phyloP scores from a whole-genome alignment of 768 basidiomycete species.

The Russula sp. region DNA sequence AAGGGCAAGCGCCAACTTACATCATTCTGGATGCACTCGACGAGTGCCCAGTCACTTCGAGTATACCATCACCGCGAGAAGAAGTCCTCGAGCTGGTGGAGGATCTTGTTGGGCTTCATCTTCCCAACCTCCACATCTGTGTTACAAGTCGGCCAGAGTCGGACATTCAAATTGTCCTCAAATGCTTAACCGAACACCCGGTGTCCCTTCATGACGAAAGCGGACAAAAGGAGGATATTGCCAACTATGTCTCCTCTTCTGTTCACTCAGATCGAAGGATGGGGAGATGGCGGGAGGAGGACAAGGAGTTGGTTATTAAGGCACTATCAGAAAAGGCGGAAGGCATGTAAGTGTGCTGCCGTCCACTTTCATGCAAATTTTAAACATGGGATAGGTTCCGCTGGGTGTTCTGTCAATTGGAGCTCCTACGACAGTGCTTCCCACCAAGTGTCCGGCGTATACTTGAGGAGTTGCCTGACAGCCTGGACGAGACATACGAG shows the following conservation, averaged over 20 bases:
- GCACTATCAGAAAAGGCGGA: background rate
- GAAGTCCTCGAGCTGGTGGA: background rate
- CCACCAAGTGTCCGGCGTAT: background rate
- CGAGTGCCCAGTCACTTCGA: slow-evolving; percentile 2
- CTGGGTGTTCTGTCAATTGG: slow-evolving; percentile 4
- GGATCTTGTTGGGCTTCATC: background rate
- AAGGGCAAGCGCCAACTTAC: background rate
- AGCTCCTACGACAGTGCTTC: background rate
- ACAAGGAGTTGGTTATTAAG: background rate
- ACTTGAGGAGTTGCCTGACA: slow-evolving; percentile 1
- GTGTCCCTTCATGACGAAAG: background rate
- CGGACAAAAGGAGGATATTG: background rate
- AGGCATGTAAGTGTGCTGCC: slow-evolving; percentile 2
- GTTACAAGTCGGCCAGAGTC: slow-evolving; percentile 1
- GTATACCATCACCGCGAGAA: slow-evolving; percentile 1
- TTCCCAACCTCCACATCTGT: background rate
- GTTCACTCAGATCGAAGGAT: background rate
- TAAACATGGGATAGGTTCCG: slow-evolving; percentile 10
- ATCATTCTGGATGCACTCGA: slow-evolving; percentile 7
- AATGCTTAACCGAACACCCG: background rate
- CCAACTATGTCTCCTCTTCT: background rate
- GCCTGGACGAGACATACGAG: slow-evolving; percentile 12
- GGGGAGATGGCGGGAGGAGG: background rate
- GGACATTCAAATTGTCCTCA: background rate
- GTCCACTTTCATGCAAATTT: background rate